Evolutionary conservation across 495 filamentous ascomycete genomes (phyloP).

Genomic region (Trichoderma erinaceum): DNA sequence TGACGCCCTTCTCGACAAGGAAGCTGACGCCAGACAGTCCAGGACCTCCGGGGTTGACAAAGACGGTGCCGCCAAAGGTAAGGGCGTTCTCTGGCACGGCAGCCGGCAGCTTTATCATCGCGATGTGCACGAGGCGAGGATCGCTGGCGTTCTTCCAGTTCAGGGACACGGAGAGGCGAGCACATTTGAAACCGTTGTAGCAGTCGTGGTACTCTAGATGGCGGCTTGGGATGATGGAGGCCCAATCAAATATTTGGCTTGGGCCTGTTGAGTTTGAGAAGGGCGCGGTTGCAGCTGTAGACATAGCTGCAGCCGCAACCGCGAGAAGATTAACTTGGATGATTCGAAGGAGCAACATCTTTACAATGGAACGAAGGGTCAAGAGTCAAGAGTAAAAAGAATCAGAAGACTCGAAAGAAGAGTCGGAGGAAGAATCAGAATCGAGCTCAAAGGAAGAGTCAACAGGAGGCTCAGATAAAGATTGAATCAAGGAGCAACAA

Average conservation of each 20-base stretch:
- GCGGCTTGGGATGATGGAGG: slow-evolving; percentile 24
- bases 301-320: no score
- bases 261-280: background rate
- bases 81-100: slow-evolving; percentile 23
- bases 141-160: slow-evolving; percentile 33
- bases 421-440: no score
- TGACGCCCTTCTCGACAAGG: slow-evolving; percentile 19
- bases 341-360: background rate
- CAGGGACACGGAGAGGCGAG: slow-evolving; percentile 39
- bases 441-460: no score
- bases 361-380: no score
- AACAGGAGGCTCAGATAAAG: no score
- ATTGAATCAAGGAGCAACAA: no score
- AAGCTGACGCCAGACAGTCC: slow-evolving; percentile 32
- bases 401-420: no score
- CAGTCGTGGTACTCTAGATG: slow-evolving; percentile 31
- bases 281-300: background rate
- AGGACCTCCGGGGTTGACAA: slow-evolving; percentile 43
- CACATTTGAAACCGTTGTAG: slow-evolving; percentile 35
- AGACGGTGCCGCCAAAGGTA: slow-evolving; percentile 31
- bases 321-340: background rate
- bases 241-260: slow-evolving; percentile 18
- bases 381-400: no score
- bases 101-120: slow-evolving; percentile 32
- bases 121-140: slow-evolving; percentile 24